These are phyloP conservation scores for Candida sp. DNA, from an alignment of 1,139 yeast genomes.

Conservation along the genomic window DNA sequence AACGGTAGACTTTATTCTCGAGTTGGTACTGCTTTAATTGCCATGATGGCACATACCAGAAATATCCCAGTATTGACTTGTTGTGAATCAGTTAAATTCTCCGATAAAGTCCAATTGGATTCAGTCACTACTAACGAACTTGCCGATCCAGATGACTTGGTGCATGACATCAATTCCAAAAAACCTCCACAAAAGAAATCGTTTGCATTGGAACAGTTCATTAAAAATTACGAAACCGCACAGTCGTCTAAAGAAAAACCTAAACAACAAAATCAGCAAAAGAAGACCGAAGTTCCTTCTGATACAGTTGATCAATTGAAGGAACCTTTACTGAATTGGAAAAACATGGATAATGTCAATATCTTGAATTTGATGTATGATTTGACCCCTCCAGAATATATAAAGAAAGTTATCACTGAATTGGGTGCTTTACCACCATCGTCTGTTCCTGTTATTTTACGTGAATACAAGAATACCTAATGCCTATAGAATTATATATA, in stretches of 20 bases:
- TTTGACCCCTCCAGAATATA: conserved; percentile 90
- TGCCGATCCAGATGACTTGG: conserved; percentile 78
- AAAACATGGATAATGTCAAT: conserved; percentile 58
- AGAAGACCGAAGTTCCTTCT: conserved; percentile 14
- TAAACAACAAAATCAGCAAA: conserved; percentile 18
- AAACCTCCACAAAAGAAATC: conserved; percentile 62
- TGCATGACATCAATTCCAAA: conserved; percentile 41
- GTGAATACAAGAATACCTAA: conserved; percentile 75
- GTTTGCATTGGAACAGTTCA: conserved; percentile 63
- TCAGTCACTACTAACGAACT: conserved; percentile 92
- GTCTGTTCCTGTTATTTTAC: conserved; percentile 91
- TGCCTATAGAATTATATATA: no score
- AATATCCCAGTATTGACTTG: conserved; percentile 94
- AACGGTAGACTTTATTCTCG: conserved; percentile 92
- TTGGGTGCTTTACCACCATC: conserved; percentile 96
- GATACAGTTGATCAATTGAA: conserved; percentile 9
- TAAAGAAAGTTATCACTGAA: conserved; percentile 93
- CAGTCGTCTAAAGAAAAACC: conserved; percentile 13
- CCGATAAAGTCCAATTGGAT: conserved; percentile 94
- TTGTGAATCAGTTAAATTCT: conserved; percentile 92
- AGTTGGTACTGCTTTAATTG: conserved; percentile 92
- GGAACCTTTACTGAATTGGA: conserved; percentile 61
- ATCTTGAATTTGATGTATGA: conserved; percentile 88
- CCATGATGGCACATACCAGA: conserved; percentile 85
- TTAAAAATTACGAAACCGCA: conserved; percentile 38